These are phyloP conservation scores for Cyamopsis tetragonoloba DNA, from an alignment of 306 rosid species.

Conservation along the genomic window DNA sequence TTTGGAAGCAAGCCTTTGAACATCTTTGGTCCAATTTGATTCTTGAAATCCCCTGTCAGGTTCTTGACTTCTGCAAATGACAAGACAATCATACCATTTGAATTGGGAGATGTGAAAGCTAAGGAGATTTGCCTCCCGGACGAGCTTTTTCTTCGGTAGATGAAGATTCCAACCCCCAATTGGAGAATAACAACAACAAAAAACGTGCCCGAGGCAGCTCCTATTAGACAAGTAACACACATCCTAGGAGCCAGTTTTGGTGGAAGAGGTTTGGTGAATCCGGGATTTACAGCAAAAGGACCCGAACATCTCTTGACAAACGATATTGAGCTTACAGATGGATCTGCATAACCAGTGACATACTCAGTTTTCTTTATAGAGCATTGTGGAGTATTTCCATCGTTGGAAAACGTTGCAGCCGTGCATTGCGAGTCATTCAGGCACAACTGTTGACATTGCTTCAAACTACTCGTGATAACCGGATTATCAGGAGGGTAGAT, in stretches of 20 bases:
- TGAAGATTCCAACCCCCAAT: conserved; percentile 38
- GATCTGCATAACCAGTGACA: conserved; percentile 58
- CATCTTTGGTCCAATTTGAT: conserved; percentile 51
- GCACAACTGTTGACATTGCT: conserved; percentile 55
- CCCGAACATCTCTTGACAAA: conserved; percentile 58
- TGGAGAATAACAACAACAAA: conserved; percentile 39
- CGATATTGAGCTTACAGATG: conserved; percentile 55
- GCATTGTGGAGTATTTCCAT: conserved; percentile 58
- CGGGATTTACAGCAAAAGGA: conserved; percentile 64
- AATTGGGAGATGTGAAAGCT: conserved; percentile 28
- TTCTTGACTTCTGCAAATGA: conserved; percentile 57
- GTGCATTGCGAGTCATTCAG: conserved; percentile 44
- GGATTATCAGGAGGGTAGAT: conserved; percentile 51
- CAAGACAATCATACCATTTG: conserved; percentile 45
- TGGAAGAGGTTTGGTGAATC: background rate
- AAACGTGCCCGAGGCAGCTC: conserved; percentile 50
- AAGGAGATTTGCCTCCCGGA: conserved; percentile 25
- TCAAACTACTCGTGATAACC: conserved; percentile 39
- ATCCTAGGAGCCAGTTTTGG: conserved; percentile 23
- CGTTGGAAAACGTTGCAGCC: conserved; percentile 53
- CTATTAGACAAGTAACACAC: conserved; percentile 50
- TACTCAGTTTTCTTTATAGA: conserved; percentile 44
- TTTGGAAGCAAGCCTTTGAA: conserved; percentile 54
- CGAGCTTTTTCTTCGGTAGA: conserved; percentile 40
- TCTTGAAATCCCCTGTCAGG: conserved; percentile 49